A percentile compares a stretch with the other conserved stretches of the same genome.
Evolutionary conservation across 805 yeast genomes (phyloP).

Genomic region (Starmerella powellii): DNA sequence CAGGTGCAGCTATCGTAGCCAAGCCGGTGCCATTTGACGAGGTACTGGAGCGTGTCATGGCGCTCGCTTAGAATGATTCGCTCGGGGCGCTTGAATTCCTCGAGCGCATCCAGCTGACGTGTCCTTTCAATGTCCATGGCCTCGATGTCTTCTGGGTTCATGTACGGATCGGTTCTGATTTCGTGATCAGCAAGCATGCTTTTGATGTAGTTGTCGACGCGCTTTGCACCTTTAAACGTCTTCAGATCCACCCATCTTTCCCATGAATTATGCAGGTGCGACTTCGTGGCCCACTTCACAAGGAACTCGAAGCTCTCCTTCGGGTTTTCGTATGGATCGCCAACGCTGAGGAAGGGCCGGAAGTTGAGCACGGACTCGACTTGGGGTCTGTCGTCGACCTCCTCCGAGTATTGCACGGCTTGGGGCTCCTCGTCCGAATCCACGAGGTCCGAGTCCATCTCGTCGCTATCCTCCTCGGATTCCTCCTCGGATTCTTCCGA

Average conservation of each 20-base stretch:
- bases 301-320: conserved; percentile 45
- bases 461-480: conserved; percentile 3
- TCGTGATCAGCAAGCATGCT: conserved; percentile 61
- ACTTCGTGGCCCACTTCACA: conserved; percentile 75
- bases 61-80: conserved; percentile 82
- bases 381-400: conserved; percentile 22
- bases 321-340: conserved; percentile 36
- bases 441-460: conserved; percentile 4
- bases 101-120: conserved; percentile 67
- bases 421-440: conserved; percentile 4
- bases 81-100: conserved; percentile 76
- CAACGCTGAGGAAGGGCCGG: conserved; percentile 31
- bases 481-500: conserved; percentile 13
- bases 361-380: conserved; percentile 47
- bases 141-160: conserved; percentile 85
- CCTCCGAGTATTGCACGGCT: not conserved
- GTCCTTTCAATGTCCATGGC: conserved; percentile 86
- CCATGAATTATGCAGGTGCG: conserved; percentile 95
- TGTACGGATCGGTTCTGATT: conserved; percentile 62
- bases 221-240: conserved; percentile 60
- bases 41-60: conserved; percentile 46
- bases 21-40: conserved; percentile 86
- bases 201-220: conserved; percentile 80
- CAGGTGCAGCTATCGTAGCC: conserved; percentile 94
- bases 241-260: conserved; percentile 46